Evolutionary conservation across 257 asterid species (phyloP).

Genomic region (Ballota nigra): DNA sequence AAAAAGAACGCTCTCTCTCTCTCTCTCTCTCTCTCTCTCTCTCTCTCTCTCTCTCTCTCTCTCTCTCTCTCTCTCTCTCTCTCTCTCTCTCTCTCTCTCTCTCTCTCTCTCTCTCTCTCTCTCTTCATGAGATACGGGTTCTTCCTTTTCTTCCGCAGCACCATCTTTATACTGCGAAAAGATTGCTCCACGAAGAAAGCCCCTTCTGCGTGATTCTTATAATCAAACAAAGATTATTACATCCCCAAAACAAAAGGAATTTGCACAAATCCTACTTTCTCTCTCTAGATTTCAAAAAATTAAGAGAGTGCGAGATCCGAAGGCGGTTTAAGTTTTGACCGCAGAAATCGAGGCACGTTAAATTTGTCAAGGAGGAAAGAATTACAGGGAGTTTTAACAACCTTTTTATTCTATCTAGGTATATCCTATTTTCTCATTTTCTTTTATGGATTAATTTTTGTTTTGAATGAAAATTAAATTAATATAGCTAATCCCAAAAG

Average conservation of each 20-base stretch:
- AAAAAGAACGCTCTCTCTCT: constrained; percentile 4
- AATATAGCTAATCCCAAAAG: constrained; percentile 31
- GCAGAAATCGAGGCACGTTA: constrained; percentile 67
- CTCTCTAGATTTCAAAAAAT: background rate
- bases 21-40: constrained; percentile 12
- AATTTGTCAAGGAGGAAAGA: constrained; percentile 33
- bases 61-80: no score
- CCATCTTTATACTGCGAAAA: constrained; percentile 69
- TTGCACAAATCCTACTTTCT: no score
- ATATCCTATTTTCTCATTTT: background rate
- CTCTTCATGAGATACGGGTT: constrained; percentile 40
- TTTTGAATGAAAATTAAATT: background rate
- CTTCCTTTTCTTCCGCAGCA: constrained; percentile 64
- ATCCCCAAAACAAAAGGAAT: background rate
- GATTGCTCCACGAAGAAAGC: constrained; percentile 31
- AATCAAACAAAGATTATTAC: background rate
- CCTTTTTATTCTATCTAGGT: constrained; percentile 55
- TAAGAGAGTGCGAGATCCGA: constrained; percentile 24
- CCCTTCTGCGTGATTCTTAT: constrained; percentile 46
- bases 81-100: constrained; percentile 18
- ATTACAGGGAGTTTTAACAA: constrained; percentile 38
- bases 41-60: no score
- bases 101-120: constrained; percentile 13
- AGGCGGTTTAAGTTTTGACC: constrained; percentile 46
- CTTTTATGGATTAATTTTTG: background rate